These are phyloP conservation scores for Condylostoma magnum DNA, from an alignment of 169 alveolate genomes.

Conservation along the genomic window DNA sequence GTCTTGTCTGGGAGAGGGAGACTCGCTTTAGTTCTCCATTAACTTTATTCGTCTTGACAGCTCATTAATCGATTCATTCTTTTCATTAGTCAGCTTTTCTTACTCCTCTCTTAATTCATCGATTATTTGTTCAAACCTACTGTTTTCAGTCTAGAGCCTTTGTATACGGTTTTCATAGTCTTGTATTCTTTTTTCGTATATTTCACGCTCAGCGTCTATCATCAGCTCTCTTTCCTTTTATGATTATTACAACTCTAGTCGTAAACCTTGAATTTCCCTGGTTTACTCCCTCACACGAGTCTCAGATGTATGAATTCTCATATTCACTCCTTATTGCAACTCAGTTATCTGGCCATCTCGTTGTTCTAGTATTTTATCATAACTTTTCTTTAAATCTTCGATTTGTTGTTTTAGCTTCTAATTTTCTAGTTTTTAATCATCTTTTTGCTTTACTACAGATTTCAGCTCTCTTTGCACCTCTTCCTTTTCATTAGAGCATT, in stretches of 20 bases:
- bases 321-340: not conserved
- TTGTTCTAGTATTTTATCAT: slow-evolving; percentile 10
- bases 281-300: not conserved
- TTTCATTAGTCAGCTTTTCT: not conserved
- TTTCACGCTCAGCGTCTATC: slow-evolving; percentile 18
- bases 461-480: slow-evolving; percentile 5
- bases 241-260: slow-evolving; percentile 5
- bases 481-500: not conserved
- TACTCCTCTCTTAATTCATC: slow-evolving; percentile 19
- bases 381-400: slow-evolving; percentile 8
- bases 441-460: not conserved
- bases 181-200: slow-evolving; percentile 9
- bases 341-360: slow-evolving; percentile 15
- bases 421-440: not conserved
- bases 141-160: not conserved
- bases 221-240: slow-evolving; percentile 18
- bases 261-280: slow-evolving; percentile 15
- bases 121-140: not conserved
- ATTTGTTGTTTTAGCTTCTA: not conserved
- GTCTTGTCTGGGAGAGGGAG: slow-evolving; percentile 4
- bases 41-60: slow-evolving; percentile 6
- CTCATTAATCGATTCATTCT: slow-evolving; percentile 15
- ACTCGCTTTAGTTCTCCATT: slow-evolving; percentile 7
- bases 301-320: slow-evolving; percentile 8
- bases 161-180: not conserved